Percentiles rank a stretch among this genome's conserved stretches.
These are phyloP conservation scores for Furcasterigmium sp. DNA, from an alignment of 2,329 filamentous ascomycete species.

Conservation along the genomic window DNA sequence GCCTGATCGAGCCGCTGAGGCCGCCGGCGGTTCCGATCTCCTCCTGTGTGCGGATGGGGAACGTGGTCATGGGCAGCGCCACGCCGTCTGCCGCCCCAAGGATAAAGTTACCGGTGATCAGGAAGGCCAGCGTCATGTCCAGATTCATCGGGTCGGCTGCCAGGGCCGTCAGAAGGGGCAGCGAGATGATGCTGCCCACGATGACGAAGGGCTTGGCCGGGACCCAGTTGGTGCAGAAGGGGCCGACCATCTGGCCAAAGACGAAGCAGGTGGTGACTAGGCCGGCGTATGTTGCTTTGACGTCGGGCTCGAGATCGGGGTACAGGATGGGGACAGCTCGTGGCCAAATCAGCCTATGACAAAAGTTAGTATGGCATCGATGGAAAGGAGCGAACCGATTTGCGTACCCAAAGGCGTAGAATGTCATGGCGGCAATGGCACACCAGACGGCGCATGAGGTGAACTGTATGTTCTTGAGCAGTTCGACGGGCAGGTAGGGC, in stretches of 20 bases:
- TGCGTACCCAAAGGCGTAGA: constrained; percentile 24
- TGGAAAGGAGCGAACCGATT: neutral
- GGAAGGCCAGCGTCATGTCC: neutral
- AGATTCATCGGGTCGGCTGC: neutral
- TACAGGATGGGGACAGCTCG: constrained; percentile 25
- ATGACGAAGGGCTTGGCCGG: neutral
- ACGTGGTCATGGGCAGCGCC: neutral
- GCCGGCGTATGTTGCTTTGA: neutral
- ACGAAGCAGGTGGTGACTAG: neutral
- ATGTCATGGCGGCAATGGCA: constrained; percentile 28
- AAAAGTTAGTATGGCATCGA: neutral
- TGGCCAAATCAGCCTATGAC: constrained; percentile 26
- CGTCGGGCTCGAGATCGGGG: constrained; percentile 9
- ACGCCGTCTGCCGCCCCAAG: neutral
- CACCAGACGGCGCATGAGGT: constrained; percentile 18
- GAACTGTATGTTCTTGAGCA: constrained; percentile 1
- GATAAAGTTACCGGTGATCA: neutral
- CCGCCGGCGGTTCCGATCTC: constrained; percentile 28
- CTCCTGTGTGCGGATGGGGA: constrained; percentile 14
- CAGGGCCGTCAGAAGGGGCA: neutral
- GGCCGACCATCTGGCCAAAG: neutral
- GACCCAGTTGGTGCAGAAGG: neutral
- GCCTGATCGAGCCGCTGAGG: constrained; percentile 28
- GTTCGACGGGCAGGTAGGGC: constrained; percentile 25
- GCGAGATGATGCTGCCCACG: neutral